phyloP scores from a whole-genome alignment of 1,139 yeast genomes.

The Ogataea hybrid region DNA sequence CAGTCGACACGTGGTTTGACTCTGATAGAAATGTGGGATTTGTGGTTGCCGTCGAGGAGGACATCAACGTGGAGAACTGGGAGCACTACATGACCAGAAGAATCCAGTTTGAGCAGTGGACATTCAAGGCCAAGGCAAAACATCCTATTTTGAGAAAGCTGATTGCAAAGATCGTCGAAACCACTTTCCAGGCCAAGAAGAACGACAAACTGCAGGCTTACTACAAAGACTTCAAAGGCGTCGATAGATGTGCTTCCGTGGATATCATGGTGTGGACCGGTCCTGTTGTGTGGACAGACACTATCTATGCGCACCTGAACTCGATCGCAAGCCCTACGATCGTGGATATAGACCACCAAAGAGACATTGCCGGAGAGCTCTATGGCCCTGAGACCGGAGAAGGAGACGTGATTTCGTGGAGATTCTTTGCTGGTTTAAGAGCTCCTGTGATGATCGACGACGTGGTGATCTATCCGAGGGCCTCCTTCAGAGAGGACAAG shows the following conservation, averaged over 20 bases:
- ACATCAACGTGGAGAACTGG: slow-evolving; percentile 34
- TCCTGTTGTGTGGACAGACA: slow-evolving; percentile 58
- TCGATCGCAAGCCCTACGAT: slow-evolving; percentile 31
- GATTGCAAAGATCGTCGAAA: slow-evolving; percentile 49
- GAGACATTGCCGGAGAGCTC: slow-evolving; percentile 31
- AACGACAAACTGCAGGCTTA: slow-evolving; percentile 33
- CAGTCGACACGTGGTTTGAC: slow-evolving; percentile 34
- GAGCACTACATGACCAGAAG: slow-evolving; percentile 38
- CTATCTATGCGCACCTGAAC: slow-evolving; percentile 46
- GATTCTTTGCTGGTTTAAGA: slow-evolving; percentile 68
- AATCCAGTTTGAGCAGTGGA: slow-evolving; percentile 45
- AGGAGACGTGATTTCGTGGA: slow-evolving; percentile 43
- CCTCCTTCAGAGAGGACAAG: slow-evolving; percentile 32
- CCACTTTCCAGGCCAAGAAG: slow-evolving; percentile 40
- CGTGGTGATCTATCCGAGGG: slow-evolving; percentile 73
- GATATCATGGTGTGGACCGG: slow-evolving; percentile 61
- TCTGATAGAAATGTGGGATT: slow-evolving; percentile 39
- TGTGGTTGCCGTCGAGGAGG: slow-evolving; percentile 34
- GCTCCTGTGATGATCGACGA: slow-evolving; percentile 76
- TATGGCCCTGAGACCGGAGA: slow-evolving; percentile 31
- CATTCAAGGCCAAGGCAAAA: slow-evolving; percentile 45
- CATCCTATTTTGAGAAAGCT: slow-evolving; percentile 56
- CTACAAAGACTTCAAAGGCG: slow-evolving; percentile 30
- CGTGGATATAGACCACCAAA: slow-evolving; percentile 30
- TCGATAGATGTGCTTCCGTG: slow-evolving; percentile 31